A percentile compares a stretch with the other conserved stretches of the same genome.
Evolutionary conservation across 768 basidiomycete species (phyloP).

Genomic region (Myochromella boudieri): DNA sequence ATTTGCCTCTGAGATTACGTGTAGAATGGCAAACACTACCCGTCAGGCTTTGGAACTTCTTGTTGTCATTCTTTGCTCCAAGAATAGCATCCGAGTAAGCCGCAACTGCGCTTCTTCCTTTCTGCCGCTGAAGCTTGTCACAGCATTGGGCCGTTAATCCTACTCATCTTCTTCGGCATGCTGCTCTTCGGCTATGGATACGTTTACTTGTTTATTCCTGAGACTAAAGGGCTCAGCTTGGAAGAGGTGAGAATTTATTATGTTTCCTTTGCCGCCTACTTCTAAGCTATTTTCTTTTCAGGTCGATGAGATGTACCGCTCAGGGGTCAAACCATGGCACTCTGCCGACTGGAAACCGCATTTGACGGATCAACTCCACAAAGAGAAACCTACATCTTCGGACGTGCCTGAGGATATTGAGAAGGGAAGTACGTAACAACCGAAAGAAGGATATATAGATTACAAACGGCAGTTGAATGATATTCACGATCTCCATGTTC

Average conservation of each 20-base stretch:
- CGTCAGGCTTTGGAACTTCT: slow-evolving; percentile 76
- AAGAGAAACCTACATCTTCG: slow-evolving; percentile 20
- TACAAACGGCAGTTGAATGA: slow-evolving; percentile 1
- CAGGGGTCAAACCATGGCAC: slow-evolving; percentile 67
- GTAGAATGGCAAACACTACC: slow-evolving; percentile 28
- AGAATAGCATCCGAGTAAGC: slow-evolving; percentile 56
- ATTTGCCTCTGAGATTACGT: not conserved
- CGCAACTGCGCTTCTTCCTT: not conserved
- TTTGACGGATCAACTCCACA: slow-evolving; percentile 39
- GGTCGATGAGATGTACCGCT: slow-evolving; percentile 76
- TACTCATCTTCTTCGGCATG: slow-evolving; percentile 77
- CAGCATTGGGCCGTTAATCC: slow-evolving; percentile 72
- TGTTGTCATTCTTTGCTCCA: slow-evolving; percentile 71
- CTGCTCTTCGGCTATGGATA: slow-evolving; percentile 67
- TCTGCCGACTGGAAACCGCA: slow-evolving; percentile 60
- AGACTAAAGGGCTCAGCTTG: slow-evolving; percentile 75
- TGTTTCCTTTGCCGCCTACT: not conserved
- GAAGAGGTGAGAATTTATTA: slow-evolving; percentile 52
- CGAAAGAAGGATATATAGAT: not conserved
- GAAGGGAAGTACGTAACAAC: slow-evolving; percentile 11
- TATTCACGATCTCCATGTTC: slow-evolving; percentile 2
- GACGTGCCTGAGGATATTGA: slow-evolving; percentile 16
- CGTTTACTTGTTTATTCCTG: slow-evolving; percentile 76
- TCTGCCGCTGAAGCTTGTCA: not conserved
- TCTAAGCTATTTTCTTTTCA: slow-evolving; percentile 19